These are phyloP conservation scores for Wickerhamiella pararugosa DNA, from an alignment of 1,139 yeast genomes.

Conservation along the genomic window DNA sequence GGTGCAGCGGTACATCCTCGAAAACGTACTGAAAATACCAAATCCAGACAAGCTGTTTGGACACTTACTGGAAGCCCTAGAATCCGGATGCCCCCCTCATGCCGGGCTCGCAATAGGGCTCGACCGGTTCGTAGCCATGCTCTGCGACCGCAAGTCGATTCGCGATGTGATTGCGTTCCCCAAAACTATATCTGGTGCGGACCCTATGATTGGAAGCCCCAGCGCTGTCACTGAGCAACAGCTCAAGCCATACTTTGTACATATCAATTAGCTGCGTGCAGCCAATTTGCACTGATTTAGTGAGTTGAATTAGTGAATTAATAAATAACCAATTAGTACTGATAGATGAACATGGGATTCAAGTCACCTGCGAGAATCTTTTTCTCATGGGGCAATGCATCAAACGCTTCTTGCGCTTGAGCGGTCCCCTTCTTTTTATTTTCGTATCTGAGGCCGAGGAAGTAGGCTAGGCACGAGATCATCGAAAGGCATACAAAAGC, in stretches of 20 bases:
- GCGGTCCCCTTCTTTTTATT: slow-evolving; percentile 26
- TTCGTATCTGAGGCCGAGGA: slow-evolving; percentile 23
- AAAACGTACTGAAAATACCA: slow-evolving; percentile 20
- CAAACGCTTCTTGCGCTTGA: slow-evolving; percentile 24
- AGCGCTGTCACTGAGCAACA: slow-evolving; percentile 38
- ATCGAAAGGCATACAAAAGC: slow-evolving; percentile 31
- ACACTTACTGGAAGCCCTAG: slow-evolving; percentile 66
- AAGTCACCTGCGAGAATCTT: slow-evolving; percentile 46
- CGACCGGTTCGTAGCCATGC: slow-evolving; percentile 85
- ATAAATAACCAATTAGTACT: slow-evolving; percentile 22
- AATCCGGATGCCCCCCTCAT: slow-evolving; percentile 95
- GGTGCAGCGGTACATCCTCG: slow-evolving; percentile 49
- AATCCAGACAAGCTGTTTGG: slow-evolving; percentile 61
- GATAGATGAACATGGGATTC: slow-evolving; percentile 43
- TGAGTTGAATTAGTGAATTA: neutral
- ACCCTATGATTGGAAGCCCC: slow-evolving; percentile 80
- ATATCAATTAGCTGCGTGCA: neutral
- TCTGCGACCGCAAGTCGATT: slow-evolving; percentile 57
- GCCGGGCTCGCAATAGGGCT: slow-evolving; percentile 95
- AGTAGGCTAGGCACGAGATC: slow-evolving; percentile 32
- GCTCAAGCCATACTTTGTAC: slow-evolving; percentile 20
- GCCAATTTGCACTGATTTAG: neutral
- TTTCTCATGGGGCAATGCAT: slow-evolving; percentile 30
- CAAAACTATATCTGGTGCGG: slow-evolving; percentile 76
- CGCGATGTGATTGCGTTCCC: slow-evolving; percentile 96